Evolutionary conservation across 768 basidiomycete genomes (phyloP).

Genomic region (Tricholoma sp.): DNA sequence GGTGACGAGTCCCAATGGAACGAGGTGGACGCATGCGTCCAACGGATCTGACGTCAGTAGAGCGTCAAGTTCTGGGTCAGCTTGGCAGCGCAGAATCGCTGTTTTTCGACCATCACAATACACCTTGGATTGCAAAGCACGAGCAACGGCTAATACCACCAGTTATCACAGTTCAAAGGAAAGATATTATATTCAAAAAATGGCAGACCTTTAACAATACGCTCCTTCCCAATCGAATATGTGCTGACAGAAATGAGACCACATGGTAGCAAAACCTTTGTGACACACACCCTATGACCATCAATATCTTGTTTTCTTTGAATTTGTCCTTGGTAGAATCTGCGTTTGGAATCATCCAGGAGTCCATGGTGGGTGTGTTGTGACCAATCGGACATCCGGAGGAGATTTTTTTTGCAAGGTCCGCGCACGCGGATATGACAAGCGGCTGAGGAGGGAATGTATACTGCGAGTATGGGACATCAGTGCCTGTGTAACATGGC

Average conservation of each 20-base stretch:
- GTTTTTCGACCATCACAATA: conserved; percentile 87
- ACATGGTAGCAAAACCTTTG: neutral
- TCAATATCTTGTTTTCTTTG: conserved; percentile 38
- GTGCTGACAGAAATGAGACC: conserved; percentile 46
- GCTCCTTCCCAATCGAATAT: conserved; percentile 96
- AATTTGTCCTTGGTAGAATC: conserved; percentile 28
- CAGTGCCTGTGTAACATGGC: neutral
- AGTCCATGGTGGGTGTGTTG: conserved; percentile 38
- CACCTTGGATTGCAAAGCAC: conserved; percentile 73
- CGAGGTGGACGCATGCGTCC: conserved; percentile 77
- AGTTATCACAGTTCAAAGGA: conserved; percentile 2
- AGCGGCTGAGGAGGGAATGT: conserved; percentile 94
- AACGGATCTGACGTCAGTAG: conserved; percentile 74
- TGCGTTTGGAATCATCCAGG: conserved; percentile 40
- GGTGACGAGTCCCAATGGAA: conserved; percentile 71
- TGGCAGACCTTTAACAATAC: conserved; percentile 83
- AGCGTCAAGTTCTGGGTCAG: conserved; percentile 74
- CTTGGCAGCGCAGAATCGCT: conserved; percentile 77
- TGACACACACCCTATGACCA: conserved; percentile 64
- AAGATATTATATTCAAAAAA: neutral
- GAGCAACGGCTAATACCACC: conserved; percentile 63
- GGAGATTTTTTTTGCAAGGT: conserved; percentile 61
- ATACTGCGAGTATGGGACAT: conserved; percentile 44
- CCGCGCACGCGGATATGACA: conserved; percentile 90
- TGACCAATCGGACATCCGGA: conserved; percentile 29